Evolutionary conservation across 768 basidiomycete genomes (phyloP), one percentile per base, ranked within the genome.

Genomic region (Tricholoma hemisulphureum): DNA sequence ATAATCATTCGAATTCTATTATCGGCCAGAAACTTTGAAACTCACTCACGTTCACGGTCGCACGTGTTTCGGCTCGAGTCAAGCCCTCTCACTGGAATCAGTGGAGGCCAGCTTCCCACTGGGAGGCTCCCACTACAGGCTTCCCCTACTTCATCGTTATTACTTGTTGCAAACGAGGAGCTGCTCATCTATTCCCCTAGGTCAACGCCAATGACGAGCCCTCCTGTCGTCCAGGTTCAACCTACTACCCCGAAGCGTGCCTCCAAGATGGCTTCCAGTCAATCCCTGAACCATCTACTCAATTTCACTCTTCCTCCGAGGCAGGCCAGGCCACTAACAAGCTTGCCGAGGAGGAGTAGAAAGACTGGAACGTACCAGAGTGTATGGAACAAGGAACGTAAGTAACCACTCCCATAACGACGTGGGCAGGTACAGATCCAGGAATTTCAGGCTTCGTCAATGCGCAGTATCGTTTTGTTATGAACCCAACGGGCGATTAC

Each of bases 301-400:
- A 96, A 93, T 71, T 98, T 98, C 75, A 87, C 89, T 5, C 79
- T 98, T 24, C 95, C 96, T 63, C 94, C 95, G 16, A 81, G 95
- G 69, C 88, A 93, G 72, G 73, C 80, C 41, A 83, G 84, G 31
- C 78, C 85, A 16, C 72, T 76, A 41, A 71, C 77, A 29, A 84
- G 72, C 63, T 69, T 86, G 18, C 90, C 91, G 2, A 79, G 91
- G 68, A 86, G 93, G 70, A 89, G 89, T 65, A 85, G 85, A 77
- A 89, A 81, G 76, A 75, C 83, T 23, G 83, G 82, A 1, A 79
- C 78, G 41, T 77, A 81, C 35, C 84, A 83, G 51, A 83, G 85
- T 18, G 81, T 89, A 28, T 91, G 92, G 89, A 93, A 90, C 69
- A 92, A 93, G 80, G 95, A 97, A 75, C 87, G 93, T 93, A 76